Evolutionary conservation across 2,329 filamentous ascomycete genomes (phyloP).

Genomic region (Aspergillus jensenii): DNA sequence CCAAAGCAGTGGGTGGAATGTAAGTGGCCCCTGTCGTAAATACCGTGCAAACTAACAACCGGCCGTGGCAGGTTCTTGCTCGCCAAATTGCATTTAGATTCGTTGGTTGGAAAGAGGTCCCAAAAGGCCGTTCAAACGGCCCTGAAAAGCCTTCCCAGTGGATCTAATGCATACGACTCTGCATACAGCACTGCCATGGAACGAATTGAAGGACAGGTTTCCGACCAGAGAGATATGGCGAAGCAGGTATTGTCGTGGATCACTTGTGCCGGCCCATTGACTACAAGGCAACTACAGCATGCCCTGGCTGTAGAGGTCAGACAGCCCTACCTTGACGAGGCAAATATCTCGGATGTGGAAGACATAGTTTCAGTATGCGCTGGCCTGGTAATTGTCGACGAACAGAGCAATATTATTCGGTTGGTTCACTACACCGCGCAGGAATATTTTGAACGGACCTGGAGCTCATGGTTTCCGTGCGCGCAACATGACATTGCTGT

Average conservation of each 20-base stretch:
- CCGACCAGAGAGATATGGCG: conserved; percentile 36
- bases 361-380: conserved; percentile 27
- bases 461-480: conserved; percentile 18
- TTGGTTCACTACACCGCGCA: conserved; percentile 36
- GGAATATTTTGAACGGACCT: conserved; percentile 27
- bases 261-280: conserved; percentile 36
- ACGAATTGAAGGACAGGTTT: conserved; percentile 42
- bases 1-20: conserved; percentile 31
- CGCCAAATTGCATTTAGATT: conserved; percentile 21
- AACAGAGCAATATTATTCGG: conserved; percentile 25
- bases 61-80: conserved; percentile 23
- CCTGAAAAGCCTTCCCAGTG: conserved; percentile 31
- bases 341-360: conserved; percentile 33
- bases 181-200: conserved; percentile 45
- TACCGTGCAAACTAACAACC: background rate
- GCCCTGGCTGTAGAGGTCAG: conserved; percentile 41
- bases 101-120: conserved; percentile 12
- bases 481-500: conserved; percentile 16
- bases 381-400: conserved; percentile 33
- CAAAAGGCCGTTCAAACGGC: conserved; percentile 25
- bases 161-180: conserved; percentile 15
- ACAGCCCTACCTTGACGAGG: conserved; percentile 29
- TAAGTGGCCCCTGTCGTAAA: conserved; percentile 17
- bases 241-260: conserved; percentile 45
- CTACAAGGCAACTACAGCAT: conserved; percentile 40